These are phyloP conservation scores for Macrocybe gigantea DNA, from an alignment of 768 basidiomycete species.

Conservation along the genomic window DNA sequence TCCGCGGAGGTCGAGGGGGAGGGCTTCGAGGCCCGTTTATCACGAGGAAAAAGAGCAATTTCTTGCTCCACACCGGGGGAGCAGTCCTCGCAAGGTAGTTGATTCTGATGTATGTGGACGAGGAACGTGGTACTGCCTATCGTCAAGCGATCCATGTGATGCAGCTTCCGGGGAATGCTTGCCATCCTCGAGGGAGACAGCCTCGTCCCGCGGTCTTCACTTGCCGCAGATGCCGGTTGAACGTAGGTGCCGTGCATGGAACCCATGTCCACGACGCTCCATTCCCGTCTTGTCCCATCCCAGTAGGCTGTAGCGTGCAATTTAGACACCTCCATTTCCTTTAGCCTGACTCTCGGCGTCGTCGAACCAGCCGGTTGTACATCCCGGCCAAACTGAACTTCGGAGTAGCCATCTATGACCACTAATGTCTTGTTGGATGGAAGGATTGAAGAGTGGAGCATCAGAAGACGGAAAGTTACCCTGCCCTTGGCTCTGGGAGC, in stretches of 20 bases:
- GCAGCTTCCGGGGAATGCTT: constrained; percentile 59
- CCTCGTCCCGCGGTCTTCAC: constrained; percentile 31
- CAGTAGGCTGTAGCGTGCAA: constrained; percentile 72
- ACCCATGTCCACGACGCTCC: constrained; percentile 81
- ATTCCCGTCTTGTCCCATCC: constrained; percentile 52
- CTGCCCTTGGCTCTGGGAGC: too few relatives aligned
- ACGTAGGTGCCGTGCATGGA: constrained; percentile 81
- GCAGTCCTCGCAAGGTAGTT: constrained; percentile 59
- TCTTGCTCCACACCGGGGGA: constrained; percentile 43
- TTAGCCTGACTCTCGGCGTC: constrained; percentile 64
- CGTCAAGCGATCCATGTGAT: constrained; percentile 59
- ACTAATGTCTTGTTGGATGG: constrained; percentile 40
- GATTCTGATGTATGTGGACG: constrained; percentile 62
- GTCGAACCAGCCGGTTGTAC: constrained; percentile 40
- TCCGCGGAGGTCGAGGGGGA: constrained; percentile 20
- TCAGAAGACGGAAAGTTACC: constrained; percentile 44
- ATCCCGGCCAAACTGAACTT: constrained; percentile 75
- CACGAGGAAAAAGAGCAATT: constrained; percentile 50
- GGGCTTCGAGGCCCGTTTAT: constrained; percentile 14
- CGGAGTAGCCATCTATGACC: constrained; percentile 43
- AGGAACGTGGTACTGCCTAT: constrained; percentile 68
- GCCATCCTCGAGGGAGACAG: constrained; percentile 62
- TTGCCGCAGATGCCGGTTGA: constrained; percentile 20
- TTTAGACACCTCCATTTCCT: constrained; percentile 83
- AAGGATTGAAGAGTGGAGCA: constrained; percentile 52